These are phyloP conservation scores for Phialocephala subalpina DNA, from an alignment of 2,329 filamentous ascomycete genomes.

Conservation along the genomic window DNA sequence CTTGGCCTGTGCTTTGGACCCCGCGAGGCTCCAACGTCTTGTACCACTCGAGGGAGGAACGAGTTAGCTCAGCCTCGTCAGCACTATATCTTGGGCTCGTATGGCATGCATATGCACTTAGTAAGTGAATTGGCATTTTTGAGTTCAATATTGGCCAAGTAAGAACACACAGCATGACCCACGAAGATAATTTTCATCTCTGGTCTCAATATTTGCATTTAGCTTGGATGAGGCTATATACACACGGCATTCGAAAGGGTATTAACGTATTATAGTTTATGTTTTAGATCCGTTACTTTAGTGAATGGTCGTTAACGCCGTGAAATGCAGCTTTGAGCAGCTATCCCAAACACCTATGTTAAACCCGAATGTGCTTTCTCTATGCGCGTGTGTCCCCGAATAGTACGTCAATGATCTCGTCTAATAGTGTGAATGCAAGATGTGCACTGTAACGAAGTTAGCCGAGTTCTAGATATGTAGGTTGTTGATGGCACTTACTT, in stretches of 20 bases:
- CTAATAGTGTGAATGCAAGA: constrained; percentile 46
- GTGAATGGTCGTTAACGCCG: background rate
- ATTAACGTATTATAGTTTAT: constrained; percentile 7
- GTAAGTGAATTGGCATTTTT: background rate
- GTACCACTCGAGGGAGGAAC: background rate
- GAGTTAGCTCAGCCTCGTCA: background rate
- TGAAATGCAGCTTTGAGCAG: constrained; percentile 9
- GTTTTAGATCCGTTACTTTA: background rate
- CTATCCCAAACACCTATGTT: constrained; percentile 39
- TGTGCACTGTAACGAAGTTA: constrained; percentile 42
- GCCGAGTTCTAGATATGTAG: constrained; percentile 1
- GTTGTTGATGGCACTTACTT: constrained; percentile 70
- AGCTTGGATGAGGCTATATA: background rate
- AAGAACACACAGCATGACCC: background rate
- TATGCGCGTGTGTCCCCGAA: constrained; percentile 42
- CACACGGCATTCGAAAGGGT: background rate
- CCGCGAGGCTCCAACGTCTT: background rate
- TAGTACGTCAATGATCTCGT: constrained; percentile 46
- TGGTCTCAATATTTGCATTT: background rate
- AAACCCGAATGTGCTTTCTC: constrained; percentile 30
- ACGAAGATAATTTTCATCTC: background rate
- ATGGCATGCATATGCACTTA: background rate
- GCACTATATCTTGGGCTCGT: background rate
- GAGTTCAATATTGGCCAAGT: background rate
- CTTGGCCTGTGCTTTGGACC: constrained; percentile 8